Base-by-base conservation (phyloP, 495 filamentous ascomycete species). In the Bacidia gigantensis region DNA sequence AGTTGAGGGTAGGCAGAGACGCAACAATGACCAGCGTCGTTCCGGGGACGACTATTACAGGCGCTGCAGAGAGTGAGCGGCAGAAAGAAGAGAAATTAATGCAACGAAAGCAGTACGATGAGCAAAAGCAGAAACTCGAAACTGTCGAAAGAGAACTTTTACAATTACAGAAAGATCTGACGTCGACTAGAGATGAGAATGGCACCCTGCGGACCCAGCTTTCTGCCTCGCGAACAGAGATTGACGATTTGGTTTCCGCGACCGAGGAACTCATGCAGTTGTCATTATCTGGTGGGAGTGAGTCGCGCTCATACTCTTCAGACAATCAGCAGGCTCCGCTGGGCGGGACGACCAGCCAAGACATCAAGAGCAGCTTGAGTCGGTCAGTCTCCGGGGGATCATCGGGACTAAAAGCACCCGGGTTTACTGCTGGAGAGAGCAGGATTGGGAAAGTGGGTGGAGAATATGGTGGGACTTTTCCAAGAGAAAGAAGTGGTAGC, bases 201-300 rank as follows among this genome's bases (percentile, higher is more conserved):
- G 25, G 26, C 18, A 76, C 79, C 20, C 66, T 92, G 21, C 77
- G 78, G 58, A 66, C 69, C 0, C 79, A 88, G 49, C 60, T 77
- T 17, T 80, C 92, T 62, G 71, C 76, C 26, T 93, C 96, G 66
- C 75, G 90, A 2, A 74, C 84, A 20, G 92, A 98, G 68, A 98
- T 95, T 67, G 88, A 88, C 32, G 89, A 95, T 58, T 72, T 98
- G 42, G 89, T 98, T n/a, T 77, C 80, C 44, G 81, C 88, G 0
- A 89, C 92, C 1, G 92, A 97, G 61, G 89, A 96, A 66, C 78
- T 97, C 81, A 84, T 80, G 59, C 40, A 44, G 11, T 51, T 61
- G 0, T 58, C 56, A 10, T 46, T 57, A 21, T 43, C 50, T 11
- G 9, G 24, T 10, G 18, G 26, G 17, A 24, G 3, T 22, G 29